Base-by-base conservation (phyloP, 202 grass and related monocot species). In the Carex arenaria region DNA sequence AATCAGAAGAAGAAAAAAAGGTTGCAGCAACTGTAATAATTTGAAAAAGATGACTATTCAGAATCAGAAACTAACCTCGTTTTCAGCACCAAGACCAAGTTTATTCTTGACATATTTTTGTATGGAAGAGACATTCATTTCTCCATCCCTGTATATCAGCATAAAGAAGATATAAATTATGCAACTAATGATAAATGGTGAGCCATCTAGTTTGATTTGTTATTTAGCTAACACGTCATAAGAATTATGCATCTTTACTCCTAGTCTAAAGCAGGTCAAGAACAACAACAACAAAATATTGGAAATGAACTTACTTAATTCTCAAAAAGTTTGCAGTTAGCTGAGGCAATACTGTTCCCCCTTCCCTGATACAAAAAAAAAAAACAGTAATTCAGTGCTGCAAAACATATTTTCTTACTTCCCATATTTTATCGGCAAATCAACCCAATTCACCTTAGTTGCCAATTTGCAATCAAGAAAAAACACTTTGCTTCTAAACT, bases 91-190 rank as follows among this genome's bases (percentile, higher is more conserved):
- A 82, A 99, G 82, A 67, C 85, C 86, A 85, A 99, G 90, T 83
- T 94, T 96, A 45, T 18, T 87, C 70, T 80, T 83, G 43, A 99
- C 86, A 81, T 92, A 94, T 55, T 88, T 96, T 84, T 89, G 93
- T 65, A 99, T 79, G 1, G 85, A 92, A 54, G 93, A 94, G 85
- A 91, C 40, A 6, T 84, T 82, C 51, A 91, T 47, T 79, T 70
- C 85, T 34, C 85, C 74, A 72, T 99, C 84, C 87, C 96, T 99
- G 53, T 59, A 78, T 78, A 55, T 59, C 5, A 31, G 53, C 30
- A 59, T 15, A 78, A 59, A 38, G 17, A 59, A 78, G 3, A 78
- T 60, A 38, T 38, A 38, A 18, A 68, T 20, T 19, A 67, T 63
- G 78, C 49, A 52, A 67, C 15, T 52, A 82, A 52, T 82, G 51